A percentile compares a stretch with the other conserved stretches of the same genome.
Conservation (phyloP, 164 flowering plant genomes). For the Hamamelis virginiana region DNA sequence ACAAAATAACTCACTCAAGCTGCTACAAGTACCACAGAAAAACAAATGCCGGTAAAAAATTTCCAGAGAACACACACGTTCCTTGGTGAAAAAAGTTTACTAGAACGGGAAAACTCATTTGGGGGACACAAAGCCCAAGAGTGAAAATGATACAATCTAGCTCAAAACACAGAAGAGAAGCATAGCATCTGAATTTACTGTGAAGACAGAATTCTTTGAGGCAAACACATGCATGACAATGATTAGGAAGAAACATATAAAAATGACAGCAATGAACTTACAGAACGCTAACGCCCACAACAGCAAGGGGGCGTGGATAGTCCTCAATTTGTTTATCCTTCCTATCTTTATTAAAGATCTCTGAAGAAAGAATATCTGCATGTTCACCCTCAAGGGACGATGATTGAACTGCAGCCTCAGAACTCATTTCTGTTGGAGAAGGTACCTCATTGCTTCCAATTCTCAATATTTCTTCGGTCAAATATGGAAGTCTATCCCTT, state of each 20-base stretch:
- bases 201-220: background rate
- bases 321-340: slow-evolving; percentile 73
- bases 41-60: background rate
- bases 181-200: background rate
- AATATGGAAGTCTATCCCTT: slow-evolving; percentile 53
- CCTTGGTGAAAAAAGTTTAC: no score
- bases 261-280: slow-evolving; percentile 37
- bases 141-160: background rate
- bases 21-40: background rate
- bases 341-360: slow-evolving; percentile 18
- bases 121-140: background rate
- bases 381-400: slow-evolving; percentile 21
- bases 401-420: slow-evolving; percentile 22
- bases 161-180: no score
- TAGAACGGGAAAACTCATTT: background rate
- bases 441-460: slow-evolving; percentile 50
- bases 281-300: slow-evolving; percentile 89
- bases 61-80: background rate
- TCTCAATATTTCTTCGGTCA: slow-evolving; percentile 61
- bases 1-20: background rate
- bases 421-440: slow-evolving; percentile 24
- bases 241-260: background rate
- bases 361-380: slow-evolving; percentile 17
- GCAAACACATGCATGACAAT: background rate
- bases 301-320: slow-evolving; percentile 82